Percentiles rank a stretch among this genome's conserved stretches.
Evolutionary conservation across 768 basidiomycete genomes (phyloP).

Genomic region (Coprinellus micaceus): DNA sequence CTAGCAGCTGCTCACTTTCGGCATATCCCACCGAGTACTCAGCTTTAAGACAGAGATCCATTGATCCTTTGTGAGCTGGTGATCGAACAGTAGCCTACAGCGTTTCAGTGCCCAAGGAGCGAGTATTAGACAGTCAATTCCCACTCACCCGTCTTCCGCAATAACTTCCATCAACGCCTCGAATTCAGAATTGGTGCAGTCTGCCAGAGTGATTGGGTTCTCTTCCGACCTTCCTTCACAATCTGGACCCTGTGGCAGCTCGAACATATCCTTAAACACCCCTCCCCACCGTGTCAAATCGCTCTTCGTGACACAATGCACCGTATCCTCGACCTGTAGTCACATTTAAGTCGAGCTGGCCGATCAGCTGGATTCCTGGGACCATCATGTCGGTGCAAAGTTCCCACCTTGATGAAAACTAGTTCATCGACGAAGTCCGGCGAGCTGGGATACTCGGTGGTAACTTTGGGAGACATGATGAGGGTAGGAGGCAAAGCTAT

Average conservation of each 20-base stretch:
- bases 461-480: too few relatives aligned
- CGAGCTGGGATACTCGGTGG: too few relatives aligned
- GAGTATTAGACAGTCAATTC: neutral
- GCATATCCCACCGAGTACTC: neutral
- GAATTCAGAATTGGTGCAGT: neutral
- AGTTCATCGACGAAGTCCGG: too few relatives aligned
- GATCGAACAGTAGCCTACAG: neutral
- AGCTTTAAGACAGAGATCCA: neutral
- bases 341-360: too few relatives aligned
- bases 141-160: neutral
- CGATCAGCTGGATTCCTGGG: too few relatives aligned
- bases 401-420: too few relatives aligned
- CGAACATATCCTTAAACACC: conserved; percentile 1
- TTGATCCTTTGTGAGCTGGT: neutral
- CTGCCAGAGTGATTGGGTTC: neutral
- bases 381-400: too few relatives aligned
- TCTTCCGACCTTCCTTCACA: neutral
- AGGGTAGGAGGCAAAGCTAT: too few relatives aligned
- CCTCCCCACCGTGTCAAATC: neutral
- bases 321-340: conserved; percentile 1
- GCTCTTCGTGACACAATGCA: neutral
- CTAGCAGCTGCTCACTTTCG: neutral
- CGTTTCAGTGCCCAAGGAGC: neutral
- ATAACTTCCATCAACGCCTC: neutral
- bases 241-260: neutral